Evolutionary conservation across 768 basidiomycete genomes (phyloP).

Genomic region (Neoboletus brunneissimus): DNA sequence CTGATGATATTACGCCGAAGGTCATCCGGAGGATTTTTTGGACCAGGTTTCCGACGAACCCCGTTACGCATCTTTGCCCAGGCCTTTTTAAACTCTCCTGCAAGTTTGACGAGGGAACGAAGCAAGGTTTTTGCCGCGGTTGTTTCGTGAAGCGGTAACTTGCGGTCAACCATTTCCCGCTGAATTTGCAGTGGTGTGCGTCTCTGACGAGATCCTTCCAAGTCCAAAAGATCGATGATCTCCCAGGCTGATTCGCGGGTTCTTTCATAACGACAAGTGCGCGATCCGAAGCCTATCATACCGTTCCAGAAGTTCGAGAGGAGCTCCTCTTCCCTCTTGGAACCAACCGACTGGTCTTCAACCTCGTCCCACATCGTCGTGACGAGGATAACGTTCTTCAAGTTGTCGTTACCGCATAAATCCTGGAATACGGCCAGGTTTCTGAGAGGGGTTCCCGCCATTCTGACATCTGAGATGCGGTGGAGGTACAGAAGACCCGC

Average conservation of each 20-base stretch:
- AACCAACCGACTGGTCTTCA: background rate
- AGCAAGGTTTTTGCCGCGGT: constrained; percentile 17
- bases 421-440: too few species aligned
- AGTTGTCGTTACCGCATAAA: too few species aligned
- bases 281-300: constrained; percentile 15
- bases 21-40: background rate
- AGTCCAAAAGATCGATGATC: constrained; percentile 5
- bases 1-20: background rate
- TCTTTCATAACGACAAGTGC: constrained; percentile 7
- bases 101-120: background rate
- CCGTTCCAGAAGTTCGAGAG: constrained; percentile 10
- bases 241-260: constrained; percentile 13
- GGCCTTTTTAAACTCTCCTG: constrained; percentile 3
- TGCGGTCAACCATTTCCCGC: constrained; percentile 11
- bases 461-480: too few species aligned
- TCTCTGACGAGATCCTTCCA: background rate
- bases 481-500: too few species aligned
- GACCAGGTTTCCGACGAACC: background rate
- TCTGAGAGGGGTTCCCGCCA: too few species aligned
- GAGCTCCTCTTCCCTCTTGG: constrained; percentile 11
- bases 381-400: too few species aligned
- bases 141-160: constrained; percentile 8
- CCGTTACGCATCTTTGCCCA: constrained; percentile 5
- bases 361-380: background rate
- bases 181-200: too few species aligned